A percentile compares a stretch with the other conserved stretches of the same genome.
These are phyloP conservation scores for Hericium alpestre DNA, from an alignment of 768 basidiomycete species.

Conservation along the genomic window DNA sequence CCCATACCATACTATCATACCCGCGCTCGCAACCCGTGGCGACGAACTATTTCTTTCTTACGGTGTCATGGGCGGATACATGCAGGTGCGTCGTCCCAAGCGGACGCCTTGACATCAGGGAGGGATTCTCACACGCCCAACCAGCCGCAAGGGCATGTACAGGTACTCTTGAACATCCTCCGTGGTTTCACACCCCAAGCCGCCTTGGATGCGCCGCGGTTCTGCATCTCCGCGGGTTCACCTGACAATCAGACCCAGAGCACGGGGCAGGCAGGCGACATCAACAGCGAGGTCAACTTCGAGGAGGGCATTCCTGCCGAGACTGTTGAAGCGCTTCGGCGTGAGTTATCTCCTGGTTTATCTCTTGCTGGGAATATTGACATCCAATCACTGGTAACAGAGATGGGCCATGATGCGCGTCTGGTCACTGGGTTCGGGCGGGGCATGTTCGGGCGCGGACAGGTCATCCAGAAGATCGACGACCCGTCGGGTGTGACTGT, in stretches of 20 bases:
- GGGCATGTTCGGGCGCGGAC: conserved; percentile 69
- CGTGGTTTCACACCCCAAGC: conserved; percentile 82
- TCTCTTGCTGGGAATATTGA: no score
- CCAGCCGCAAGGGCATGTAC: conserved; percentile 94
- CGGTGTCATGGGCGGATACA: conserved; percentile 88
- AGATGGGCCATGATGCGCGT: conserved; percentile 83
- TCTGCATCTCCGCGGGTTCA: conserved; percentile 85
- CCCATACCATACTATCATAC: conserved; percentile 90
- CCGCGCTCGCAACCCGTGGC: conserved; percentile 69
- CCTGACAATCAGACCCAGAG: conserved; percentile 45
- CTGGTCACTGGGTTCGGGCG: conserved; percentile 48
- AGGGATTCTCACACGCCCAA: not conserved
- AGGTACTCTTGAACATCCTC: conserved; percentile 84
- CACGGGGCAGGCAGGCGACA: conserved; percentile 46
- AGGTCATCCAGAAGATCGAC: conserved; percentile 76
- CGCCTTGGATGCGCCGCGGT: conserved; percentile 88
- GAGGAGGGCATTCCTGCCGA: conserved; percentile 69
- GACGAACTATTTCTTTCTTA: conserved; percentile 81
- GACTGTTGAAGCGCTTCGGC: conserved; percentile 55
- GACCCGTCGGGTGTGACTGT: conserved; percentile 60
- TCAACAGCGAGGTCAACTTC: conserved; percentile 77
- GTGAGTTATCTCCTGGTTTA: conserved; percentile 32
- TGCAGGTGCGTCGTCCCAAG: conserved; percentile 44
- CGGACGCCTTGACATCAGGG: not conserved
- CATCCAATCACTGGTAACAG: no score